phyloP scores from a whole-genome alignment of 2,329 filamentous ascomycete species.

The Leptoxyphium fumago region DNA sequence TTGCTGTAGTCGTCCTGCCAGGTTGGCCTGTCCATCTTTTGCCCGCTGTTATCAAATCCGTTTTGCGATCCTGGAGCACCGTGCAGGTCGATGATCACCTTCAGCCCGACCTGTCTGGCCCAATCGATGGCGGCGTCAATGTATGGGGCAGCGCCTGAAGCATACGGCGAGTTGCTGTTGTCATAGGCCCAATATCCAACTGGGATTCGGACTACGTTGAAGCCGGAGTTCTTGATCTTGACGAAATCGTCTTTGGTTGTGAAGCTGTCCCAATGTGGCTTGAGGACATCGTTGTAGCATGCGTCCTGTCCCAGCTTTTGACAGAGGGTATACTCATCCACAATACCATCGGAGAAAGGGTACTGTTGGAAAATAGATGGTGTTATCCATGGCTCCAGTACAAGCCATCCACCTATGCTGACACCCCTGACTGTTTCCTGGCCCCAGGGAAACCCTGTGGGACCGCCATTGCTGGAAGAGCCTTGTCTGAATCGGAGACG shows the following conservation, averaged over 20 bases:
- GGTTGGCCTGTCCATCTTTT: constrained; percentile 25
- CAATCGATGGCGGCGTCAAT: constrained; percentile 43
- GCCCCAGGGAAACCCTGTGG: constrained; percentile 34
- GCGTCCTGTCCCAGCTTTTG: constrained; percentile 35
- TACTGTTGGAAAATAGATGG: constrained; percentile 37
- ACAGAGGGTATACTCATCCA: constrained; percentile 39
- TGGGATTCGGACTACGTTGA: constrained; percentile 45
- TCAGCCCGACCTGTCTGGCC: constrained; percentile 37
- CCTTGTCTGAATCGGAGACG: neutral
- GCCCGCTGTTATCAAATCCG: constrained; percentile 48
- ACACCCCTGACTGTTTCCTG: constrained; percentile 34
- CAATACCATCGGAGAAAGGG: constrained; percentile 18
- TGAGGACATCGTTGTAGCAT: constrained; percentile 25
- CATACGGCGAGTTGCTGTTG: constrained; percentile 35
- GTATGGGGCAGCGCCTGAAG: constrained; percentile 36
- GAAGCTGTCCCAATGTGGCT: constrained; percentile 38
- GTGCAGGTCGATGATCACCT: constrained; percentile 26
- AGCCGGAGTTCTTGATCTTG: constrained; percentile 40
- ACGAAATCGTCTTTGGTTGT: constrained; percentile 38
- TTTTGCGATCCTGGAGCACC: constrained; percentile 31
- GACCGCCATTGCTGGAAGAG: neutral
- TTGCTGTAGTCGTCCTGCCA: constrained; percentile 31
- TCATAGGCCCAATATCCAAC: constrained; percentile 47
- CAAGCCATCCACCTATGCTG: constrained; percentile 38
- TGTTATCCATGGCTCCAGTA: constrained; percentile 39